phyloP scores from a whole-genome alignment of 495 filamentous ascomycete genomes.

The Pyrenula aspistea region DNA sequence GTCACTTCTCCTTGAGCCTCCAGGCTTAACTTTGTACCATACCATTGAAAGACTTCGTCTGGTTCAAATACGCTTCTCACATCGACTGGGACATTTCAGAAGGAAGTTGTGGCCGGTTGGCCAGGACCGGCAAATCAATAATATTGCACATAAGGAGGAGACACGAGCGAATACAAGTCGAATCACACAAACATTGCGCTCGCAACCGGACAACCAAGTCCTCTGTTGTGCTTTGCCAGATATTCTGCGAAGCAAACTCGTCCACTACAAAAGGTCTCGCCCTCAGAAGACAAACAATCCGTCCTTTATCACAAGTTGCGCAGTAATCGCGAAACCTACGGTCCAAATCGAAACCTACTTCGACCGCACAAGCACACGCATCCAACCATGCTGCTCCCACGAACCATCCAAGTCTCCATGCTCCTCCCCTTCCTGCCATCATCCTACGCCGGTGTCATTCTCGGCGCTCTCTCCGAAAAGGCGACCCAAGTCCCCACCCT shows the following conservation, averaged over 20 bases:
- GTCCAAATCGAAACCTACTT: too few relatives aligned
- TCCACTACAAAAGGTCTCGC: not conserved
- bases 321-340: too few relatives aligned
- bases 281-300: too few relatives aligned
- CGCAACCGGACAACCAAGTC: too few relatives aligned
- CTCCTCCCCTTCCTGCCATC: not conserved
- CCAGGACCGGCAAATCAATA: not conserved
- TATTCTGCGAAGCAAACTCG: not conserved
- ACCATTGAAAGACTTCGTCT: too few relatives aligned
- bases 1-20: not conserved
- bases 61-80: not conserved
- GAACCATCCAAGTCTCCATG: not conserved
- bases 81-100: not conserved
- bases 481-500: slow-evolving; percentile 6
- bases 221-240: too few relatives aligned
- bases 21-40: not conserved
- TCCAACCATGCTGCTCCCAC: not conserved
- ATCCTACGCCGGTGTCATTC: not conserved
- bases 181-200: too few relatives aligned
- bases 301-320: too few relatives aligned
- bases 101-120: not conserved
- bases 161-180: too few relatives aligned
- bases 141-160: too few relatives aligned
- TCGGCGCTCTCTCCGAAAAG: not conserved
- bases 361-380: not conserved